Evolutionary conservation across 75 land plant species (phyloP).

Genomic region (Cryptomeria japonica): DNA sequence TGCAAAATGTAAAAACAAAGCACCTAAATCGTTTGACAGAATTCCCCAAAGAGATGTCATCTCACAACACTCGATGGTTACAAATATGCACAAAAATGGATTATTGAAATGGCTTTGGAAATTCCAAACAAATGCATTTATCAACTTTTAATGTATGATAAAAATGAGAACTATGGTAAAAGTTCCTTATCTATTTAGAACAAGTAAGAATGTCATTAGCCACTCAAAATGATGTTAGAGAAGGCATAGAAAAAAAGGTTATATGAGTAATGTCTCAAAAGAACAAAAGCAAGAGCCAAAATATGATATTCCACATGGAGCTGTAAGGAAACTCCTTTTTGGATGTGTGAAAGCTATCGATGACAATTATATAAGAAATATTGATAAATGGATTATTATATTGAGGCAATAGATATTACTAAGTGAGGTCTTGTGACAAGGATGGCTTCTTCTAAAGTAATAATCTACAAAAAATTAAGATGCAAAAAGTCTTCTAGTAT

Average conservation of each 20-base stretch:
- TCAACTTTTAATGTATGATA: not conserved
- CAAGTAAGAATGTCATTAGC: slow-evolving; percentile 16
- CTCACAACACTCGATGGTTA: no score
- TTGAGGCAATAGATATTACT: no score
- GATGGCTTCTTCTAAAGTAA: no score
- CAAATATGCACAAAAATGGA: no score
- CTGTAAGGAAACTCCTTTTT: slow-evolving; percentile 46
- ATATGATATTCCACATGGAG: slow-evolving; percentile 25
- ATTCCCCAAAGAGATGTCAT: no score
- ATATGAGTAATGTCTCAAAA: not conserved
- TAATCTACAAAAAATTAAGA: no score
- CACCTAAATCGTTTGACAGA: no score
- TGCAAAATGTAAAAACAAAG: no score
- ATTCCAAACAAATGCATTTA: no score
- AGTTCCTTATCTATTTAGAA: slow-evolving; percentile 25
- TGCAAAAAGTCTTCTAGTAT: no score
- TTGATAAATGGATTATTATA: slow-evolving; percentile 41
- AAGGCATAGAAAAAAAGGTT: slow-evolving; percentile 22
- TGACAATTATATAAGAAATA: slow-evolving; percentile 34
- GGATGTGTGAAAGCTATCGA: slow-evolving; percentile 64
- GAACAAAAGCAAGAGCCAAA: not conserved
- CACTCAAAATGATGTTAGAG: not conserved
- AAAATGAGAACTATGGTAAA: slow-evolving; percentile 10
- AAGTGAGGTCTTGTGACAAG: no score
- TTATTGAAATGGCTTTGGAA: no score